Base-by-base conservation (phyloP, 441 rosid species). In the Populus hybrid region DNA sequence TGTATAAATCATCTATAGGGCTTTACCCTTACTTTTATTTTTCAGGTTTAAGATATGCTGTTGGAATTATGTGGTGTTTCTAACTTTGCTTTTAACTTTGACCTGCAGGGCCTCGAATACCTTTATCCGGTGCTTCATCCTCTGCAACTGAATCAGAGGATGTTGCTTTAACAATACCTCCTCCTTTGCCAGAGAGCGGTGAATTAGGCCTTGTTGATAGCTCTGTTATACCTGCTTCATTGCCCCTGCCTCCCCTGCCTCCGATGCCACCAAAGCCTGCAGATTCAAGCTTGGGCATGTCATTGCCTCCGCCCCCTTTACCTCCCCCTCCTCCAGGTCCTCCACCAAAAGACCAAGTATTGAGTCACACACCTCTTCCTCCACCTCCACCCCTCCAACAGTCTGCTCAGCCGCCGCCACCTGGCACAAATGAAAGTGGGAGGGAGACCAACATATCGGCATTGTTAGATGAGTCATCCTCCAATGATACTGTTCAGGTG, bases 291-390 rank as follows among this genome's bases (percentile, higher is more conserved):
- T 69, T 85, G 75, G 86, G 88, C 72, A 34, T 86, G 76, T 75
- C 92, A 42, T 83, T 95, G 81, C 95, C 98, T 36, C 93, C 88
- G 18, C 84, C 86, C 21, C 83, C 87, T 76, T 84, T 87, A 59
- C 94, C 95, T 69, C 97, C 95, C 66, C 99, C 99, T 16, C 99
- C 97, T 73, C 97, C 97, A 6, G 99, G 99, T 3, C 94, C 95
- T 35, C 94, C 94, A 42, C 92, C 97, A 38, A 90, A 81, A 81
- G 95, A 92, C 70, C 93, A 87, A 75, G 67, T 82, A 81, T 73
- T 82, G 30, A 74, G 80, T 80, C 89, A 73, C 50, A 87, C 89
- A 76, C 88, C 84, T 35, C 93, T 87, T 82, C 95, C 94, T 5
- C 91, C 93, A 20, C 91, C 92, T 75, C 93, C 92, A 73, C 91